phyloP scores from a whole-genome alignment of 306 rosid genomes.

The Sechiopsis laciniata region DNA sequence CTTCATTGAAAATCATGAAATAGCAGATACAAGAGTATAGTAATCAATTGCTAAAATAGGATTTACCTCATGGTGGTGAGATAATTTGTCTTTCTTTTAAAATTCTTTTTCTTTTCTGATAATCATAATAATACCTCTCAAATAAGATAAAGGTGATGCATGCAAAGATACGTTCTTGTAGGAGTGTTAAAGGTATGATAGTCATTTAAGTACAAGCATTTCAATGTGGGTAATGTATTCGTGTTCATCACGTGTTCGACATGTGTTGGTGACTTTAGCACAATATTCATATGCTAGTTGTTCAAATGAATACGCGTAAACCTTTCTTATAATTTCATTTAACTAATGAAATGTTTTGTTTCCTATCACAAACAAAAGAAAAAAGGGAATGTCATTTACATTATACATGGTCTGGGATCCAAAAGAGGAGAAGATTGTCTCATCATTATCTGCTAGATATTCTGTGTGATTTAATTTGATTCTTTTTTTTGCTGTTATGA shows the following conservation, averaged over 20 bases:
- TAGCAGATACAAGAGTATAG: neutral
- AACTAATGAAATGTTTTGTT: neutral
- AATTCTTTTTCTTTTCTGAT: neutral
- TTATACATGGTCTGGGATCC: neutral
- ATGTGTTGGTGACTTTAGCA: neutral
- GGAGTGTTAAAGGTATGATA: neutral
- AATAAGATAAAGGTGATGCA: neutral
- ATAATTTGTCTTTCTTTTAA: neutral
- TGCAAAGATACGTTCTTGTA: neutral
- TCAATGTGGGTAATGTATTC: neutral
- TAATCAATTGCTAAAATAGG: neutral
- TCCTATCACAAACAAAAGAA: neutral
- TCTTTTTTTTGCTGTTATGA: conserved; percentile 32
- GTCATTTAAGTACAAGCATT: neutral
- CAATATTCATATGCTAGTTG: neutral
- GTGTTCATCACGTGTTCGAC: neutral
- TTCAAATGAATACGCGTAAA: neutral
- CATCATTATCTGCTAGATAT: neutral
- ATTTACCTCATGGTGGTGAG: neutral
- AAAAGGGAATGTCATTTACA: neutral
- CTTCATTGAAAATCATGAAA: neutral
- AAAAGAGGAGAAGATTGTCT: too few relatives aligned
- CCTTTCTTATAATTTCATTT: neutral
- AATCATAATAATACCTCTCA: neutral
- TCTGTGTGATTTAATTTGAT: neutral